Conservation (phyloP, 495 filamentous ascomycete genomes). For the Venustampulla echinocandica region DNA sequence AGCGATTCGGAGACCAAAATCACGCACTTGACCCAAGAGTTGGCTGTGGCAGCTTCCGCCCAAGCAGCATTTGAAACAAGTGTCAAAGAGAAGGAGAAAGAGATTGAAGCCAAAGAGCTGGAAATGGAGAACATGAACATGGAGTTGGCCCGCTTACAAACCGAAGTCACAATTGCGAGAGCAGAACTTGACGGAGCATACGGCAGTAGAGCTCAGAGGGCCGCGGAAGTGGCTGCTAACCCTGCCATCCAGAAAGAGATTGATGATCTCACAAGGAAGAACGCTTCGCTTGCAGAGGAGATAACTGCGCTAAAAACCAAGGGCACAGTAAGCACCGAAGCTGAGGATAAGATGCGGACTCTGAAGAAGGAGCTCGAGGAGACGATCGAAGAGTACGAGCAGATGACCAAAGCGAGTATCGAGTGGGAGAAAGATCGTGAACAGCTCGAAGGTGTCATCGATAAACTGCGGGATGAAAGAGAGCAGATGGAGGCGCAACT, state of each 20-base stretch:
- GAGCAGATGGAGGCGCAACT: conserved; percentile 60
- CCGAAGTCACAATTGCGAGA: conserved; percentile 82
- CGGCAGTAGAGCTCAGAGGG: conserved; percentile 66
- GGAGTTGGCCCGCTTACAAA: conserved; percentile 78
- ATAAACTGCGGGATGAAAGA: conserved; percentile 58
- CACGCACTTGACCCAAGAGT: conserved; percentile 26
- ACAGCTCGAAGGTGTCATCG: conserved; percentile 64
- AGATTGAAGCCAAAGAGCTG: conserved; percentile 33
- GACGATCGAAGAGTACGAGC: conserved; percentile 78
- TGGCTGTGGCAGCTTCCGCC: conserved; percentile 29
- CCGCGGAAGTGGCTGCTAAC: conserved; percentile 62
- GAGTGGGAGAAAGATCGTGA: conserved; percentile 80
- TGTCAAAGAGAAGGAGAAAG: conserved; percentile 15
- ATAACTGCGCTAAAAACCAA: conserved; percentile 44
- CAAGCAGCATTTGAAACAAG: conserved; percentile 22
- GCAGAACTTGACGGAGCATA: conserved; percentile 95
- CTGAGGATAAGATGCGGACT: conserved; percentile 48
- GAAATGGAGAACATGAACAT: conserved; percentile 70
- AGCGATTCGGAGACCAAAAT: conserved; percentile 27
- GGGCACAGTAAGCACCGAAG: conserved; percentile 40
- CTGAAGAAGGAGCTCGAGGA: conserved; percentile 56
- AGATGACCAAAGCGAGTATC: conserved; percentile 76
- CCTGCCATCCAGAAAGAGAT: conserved; percentile 59
- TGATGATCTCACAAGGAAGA: conserved; percentile 50
- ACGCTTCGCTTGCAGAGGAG: conserved; percentile 50